Conservation (phyloP, 306 rosid genomes). For the Potentilla sterilis region DNA sequence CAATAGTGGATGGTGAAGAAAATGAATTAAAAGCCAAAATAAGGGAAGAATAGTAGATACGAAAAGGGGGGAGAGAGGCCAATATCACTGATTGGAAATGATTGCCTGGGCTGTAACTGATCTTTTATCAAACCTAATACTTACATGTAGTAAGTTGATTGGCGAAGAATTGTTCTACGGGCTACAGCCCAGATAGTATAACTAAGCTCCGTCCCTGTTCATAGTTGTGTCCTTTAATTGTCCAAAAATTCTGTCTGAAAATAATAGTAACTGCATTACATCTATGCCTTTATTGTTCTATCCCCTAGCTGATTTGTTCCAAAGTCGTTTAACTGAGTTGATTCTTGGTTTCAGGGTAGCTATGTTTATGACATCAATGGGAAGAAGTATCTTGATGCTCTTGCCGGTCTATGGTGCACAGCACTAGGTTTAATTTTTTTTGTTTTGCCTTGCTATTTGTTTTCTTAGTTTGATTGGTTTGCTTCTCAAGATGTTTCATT, state of each 20-base stretch:
- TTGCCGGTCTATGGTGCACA: conserved; percentile 97
- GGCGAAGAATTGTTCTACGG: too few relatives aligned
- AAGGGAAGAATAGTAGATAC: too few relatives aligned
- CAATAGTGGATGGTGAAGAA: too few relatives aligned
- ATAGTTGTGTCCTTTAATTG: conserved; percentile 4
- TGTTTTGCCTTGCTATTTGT: conserved; percentile 6
- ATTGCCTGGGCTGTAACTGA: too few relatives aligned
- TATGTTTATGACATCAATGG: conserved; percentile 82
- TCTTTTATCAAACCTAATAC: too few relatives aligned
- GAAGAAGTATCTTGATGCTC: conserved; percentile 86
- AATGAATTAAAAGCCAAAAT: too few relatives aligned
- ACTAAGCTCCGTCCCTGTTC: too few relatives aligned
- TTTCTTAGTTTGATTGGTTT: not conserved
- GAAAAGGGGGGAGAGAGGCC: too few relatives aligned
- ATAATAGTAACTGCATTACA: conserved; percentile 10
- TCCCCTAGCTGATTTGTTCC: conserved; percentile 5
- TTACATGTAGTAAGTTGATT: too few relatives aligned
- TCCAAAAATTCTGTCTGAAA: not conserved
- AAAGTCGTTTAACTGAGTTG: conserved; percentile 11
- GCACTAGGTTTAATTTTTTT: conserved; percentile 43
- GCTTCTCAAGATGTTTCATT: not conserved
- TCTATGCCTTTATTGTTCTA: not conserved
- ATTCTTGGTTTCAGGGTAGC: conserved; percentile 68
- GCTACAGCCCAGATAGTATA: too few relatives aligned
- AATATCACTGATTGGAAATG: too few relatives aligned